A percentile compares a stretch with the other conserved stretches of the same genome.
These are phyloP conservation scores for Trichoderma breve DNA, from an alignment of 2,329 filamentous ascomycete species.

Conservation along the genomic window DNA sequence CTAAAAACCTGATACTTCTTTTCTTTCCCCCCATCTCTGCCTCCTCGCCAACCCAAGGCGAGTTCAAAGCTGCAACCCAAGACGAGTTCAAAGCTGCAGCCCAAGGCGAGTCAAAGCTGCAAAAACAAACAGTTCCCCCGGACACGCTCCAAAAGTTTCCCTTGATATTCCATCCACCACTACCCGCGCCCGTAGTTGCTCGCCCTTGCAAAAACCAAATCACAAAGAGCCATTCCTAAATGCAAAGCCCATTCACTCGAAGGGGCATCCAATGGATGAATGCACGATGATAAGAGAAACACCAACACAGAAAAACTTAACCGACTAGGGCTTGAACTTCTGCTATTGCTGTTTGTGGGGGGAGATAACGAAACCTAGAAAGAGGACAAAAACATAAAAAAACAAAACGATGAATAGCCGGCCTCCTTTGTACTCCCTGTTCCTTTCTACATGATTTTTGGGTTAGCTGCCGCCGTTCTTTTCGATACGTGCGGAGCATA, in stretches of 20 bases:
- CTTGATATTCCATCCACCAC: constrained; percentile 26
- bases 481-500: constrained; percentile 36
- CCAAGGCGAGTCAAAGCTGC: constrained; percentile 3
- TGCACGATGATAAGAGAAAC: constrained; percentile 25
- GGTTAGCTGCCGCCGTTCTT: constrained; percentile 33
- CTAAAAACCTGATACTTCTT: not conserved
- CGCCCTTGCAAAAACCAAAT: constrained; percentile 9
- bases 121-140: constrained; percentile 27
- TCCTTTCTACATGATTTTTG: constrained; percentile 45
- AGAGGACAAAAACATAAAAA: constrained; percentile 21
- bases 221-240: constrained; percentile 18
- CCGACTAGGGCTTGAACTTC: constrained; percentile 19
- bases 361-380: constrained; percentile 17
- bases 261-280: constrained; percentile 31
- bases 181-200: constrained; percentile 16
- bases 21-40: not conserved
- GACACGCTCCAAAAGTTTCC: constrained; percentile 28
- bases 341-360: constrained; percentile 4
- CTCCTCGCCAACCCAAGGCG: not conserved
- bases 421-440: constrained; percentile 40
- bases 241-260: constrained; percentile 36
- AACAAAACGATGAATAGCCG: constrained; percentile 28
- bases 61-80: not conserved
- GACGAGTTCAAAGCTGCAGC: constrained; percentile 12
- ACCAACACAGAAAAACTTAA: constrained; percentile 18